Conservation (phyloP, 1,284 basidiomycete species). For the Hypsizygus ulmarius region DNA sequence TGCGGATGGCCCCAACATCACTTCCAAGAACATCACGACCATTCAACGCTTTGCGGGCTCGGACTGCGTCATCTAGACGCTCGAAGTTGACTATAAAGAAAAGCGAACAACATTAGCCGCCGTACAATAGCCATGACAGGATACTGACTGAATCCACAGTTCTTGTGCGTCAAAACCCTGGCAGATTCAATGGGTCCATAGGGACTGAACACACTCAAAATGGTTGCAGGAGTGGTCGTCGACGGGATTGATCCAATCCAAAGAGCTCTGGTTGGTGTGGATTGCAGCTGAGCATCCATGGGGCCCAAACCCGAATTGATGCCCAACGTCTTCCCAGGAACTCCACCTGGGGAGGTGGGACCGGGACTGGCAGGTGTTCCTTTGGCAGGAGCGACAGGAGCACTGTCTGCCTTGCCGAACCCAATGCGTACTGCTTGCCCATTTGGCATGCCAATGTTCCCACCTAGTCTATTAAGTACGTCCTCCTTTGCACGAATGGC, state of each 20-base stretch:
- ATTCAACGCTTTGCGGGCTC: slow-evolving; percentile 92
- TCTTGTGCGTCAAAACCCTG: slow-evolving; percentile 93
- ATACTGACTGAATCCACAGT: slow-evolving; percentile 86
- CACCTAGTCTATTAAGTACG: slow-evolving; percentile 90
- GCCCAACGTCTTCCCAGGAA: slow-evolving; percentile 45
- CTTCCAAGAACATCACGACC: slow-evolving; percentile 93
- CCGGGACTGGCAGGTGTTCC: slow-evolving; percentile 62
- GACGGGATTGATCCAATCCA: slow-evolving; percentile 97
- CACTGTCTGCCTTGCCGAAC: slow-evolving; percentile 95
- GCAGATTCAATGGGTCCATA: slow-evolving; percentile 98
- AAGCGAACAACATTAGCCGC: slow-evolving; percentile 12
- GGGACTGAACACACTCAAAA: slow-evolving; percentile 91
- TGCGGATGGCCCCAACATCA: slow-evolving; percentile 93
- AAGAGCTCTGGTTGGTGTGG: slow-evolving; percentile 86
- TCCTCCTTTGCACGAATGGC: slow-evolving; percentile 96
- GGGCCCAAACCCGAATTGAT: slow-evolving; percentile 52
- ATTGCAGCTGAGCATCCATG: slow-evolving; percentile 80
- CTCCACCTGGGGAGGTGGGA: slow-evolving; percentile 59
- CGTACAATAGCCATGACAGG: slow-evolving; percentile 2
- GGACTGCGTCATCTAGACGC: slow-evolving; percentile 91
- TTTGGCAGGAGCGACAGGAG: slow-evolving; percentile 83
- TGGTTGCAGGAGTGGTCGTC: slow-evolving; percentile 88
- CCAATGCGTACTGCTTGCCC: slow-evolving; percentile 95
- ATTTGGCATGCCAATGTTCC: slow-evolving; percentile 90
- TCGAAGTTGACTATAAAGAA: slow-evolving; percentile 85